A percentile compares a stretch with the other conserved stretches of the same genome.
phyloP scores from a whole-genome alignment of 805 yeast species.

The Teunomyces cretensis region DNA sequence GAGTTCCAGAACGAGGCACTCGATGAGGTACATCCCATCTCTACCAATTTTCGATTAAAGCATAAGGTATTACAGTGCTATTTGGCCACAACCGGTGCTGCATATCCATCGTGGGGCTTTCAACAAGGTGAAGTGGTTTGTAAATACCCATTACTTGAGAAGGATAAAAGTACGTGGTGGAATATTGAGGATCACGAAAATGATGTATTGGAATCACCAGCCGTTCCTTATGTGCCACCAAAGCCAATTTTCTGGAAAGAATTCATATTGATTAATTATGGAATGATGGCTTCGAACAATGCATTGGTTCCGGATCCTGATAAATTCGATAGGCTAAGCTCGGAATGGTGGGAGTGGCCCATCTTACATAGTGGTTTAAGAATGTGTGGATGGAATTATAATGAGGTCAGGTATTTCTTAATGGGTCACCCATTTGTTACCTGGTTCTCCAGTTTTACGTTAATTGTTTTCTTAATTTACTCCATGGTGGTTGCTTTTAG shows the following conservation, averaged over 20 bases:
- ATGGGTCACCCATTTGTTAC: constrained; percentile 79
- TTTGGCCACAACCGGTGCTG: constrained; percentile 67
- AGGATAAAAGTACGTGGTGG: constrained; percentile 77
- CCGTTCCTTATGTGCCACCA: constrained; percentile 35
- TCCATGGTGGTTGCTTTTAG: constrained; percentile 16
- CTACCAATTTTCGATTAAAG: constrained; percentile 68
- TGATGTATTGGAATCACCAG: constrained; percentile 39
- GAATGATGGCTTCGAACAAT: constrained; percentile 83
- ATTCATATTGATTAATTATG: constrained; percentile 68
- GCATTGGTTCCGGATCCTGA: constrained; percentile 78
- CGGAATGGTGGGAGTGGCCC: constrained; percentile 87
- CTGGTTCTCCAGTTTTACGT: constrained; percentile 45
- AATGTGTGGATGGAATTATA: constrained; percentile 71
- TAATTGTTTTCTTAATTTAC: constrained; percentile 22
- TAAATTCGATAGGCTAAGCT: constrained; percentile 68
- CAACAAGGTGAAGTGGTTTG: constrained; percentile 81
- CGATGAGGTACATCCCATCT: constrained; percentile 65
- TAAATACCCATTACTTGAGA: constrained; percentile 47
- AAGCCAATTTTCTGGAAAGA: constrained; percentile 58
- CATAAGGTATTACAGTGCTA: constrained; percentile 70
- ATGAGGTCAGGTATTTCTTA: constrained; percentile 56
- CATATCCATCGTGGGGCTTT: constrained; percentile 82
- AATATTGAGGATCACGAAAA: constrained; percentile 71
- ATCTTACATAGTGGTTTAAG: constrained; percentile 64
- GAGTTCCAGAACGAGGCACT: constrained; percentile 49